Conservation (phyloP, 805 yeast species). For the Candida andamanensis region DNA sequence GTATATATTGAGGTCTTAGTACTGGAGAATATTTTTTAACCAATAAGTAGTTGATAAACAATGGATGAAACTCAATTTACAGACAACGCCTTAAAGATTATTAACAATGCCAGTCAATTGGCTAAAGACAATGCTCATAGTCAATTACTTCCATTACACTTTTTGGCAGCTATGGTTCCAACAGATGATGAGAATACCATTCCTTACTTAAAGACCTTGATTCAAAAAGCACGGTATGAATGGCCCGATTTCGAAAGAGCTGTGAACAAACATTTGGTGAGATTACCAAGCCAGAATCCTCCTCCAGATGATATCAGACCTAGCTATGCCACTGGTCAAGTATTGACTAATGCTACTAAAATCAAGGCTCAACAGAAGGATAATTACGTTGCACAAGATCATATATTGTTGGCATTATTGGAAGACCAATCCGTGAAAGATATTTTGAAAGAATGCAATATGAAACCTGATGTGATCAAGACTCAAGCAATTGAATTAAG, state of each 20-base stretch:
- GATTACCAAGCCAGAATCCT: constrained; percentile 84
- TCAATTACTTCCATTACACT: constrained; percentile 81
- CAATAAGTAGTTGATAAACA: not conserved
- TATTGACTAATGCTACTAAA: constrained; percentile 69
- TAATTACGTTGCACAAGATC: constrained; percentile 90
- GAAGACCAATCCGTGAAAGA: constrained; percentile 70
- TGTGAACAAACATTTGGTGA: constrained; percentile 75
- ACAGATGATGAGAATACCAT: constrained; percentile 45
- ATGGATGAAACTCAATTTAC: constrained; percentile 81
- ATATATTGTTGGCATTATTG: constrained; percentile 74
- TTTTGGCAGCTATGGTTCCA: constrained; percentile 86
- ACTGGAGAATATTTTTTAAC: too few relatives aligned
- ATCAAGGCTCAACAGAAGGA: constrained; percentile 87
- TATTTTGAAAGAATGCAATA: constrained; percentile 64
- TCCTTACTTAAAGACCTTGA: constrained; percentile 68
- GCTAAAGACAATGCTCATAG: constrained; percentile 84
- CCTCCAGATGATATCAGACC: constrained; percentile 80
- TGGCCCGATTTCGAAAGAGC: constrained; percentile 74
- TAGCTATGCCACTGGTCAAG: constrained; percentile 69
- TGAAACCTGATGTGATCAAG: constrained; percentile 68
- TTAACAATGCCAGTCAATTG: constrained; percentile 73
- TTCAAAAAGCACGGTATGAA: constrained; percentile 85
- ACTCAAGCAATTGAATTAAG: constrained; percentile 76
- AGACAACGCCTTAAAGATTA: constrained; percentile 82
- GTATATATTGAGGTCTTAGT: not conserved